Evolutionary conservation across 2,329 filamentous ascomycete genomes (phyloP).

Genomic region (Botrytis pseudocinerea): DNA sequence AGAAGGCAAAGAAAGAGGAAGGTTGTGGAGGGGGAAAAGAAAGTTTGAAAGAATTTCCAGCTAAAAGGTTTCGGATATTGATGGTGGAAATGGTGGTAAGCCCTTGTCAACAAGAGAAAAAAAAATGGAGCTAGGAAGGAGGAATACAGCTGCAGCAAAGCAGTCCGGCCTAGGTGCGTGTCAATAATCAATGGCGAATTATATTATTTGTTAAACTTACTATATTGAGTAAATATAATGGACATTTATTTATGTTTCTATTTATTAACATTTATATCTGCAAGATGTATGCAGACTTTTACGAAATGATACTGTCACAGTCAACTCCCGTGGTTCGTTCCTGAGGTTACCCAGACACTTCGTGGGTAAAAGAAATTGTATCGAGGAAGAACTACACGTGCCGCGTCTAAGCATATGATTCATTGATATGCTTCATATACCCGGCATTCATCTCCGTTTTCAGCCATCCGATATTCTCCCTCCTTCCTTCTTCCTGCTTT

Average conservation of each 20-base stretch:
- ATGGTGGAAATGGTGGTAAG: background rate
- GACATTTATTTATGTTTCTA: no score
- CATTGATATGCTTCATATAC: background rate
- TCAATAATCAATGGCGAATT: no score
- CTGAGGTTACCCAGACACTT: no score
- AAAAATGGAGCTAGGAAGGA: background rate
- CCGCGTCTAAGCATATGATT: constrained; percentile 1
- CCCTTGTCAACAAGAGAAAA: background rate
- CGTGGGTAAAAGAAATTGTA: background rate
- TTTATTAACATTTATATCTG: background rate
- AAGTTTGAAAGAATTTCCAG: constrained; percentile 15
- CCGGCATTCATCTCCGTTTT: background rate
- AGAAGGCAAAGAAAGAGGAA: constrained; percentile 20
- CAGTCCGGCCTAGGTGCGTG: no score
- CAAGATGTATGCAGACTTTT: background rate
- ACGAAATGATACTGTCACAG: background rate
- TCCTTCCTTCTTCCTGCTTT: background rate
- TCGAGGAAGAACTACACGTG: background rate
- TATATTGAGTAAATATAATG: background rate
- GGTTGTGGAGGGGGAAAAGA: constrained; percentile 7
- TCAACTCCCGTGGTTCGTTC: background rate
- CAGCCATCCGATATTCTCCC: background rate
- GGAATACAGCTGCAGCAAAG: background rate
- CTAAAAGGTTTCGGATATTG: constrained; percentile 17
- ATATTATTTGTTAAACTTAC: background rate